Percentiles rank a stretch among this genome's conserved stretches.
Conservation (phyloP, 257 asterid species). For the Nicotiana sylvestris region DNA sequence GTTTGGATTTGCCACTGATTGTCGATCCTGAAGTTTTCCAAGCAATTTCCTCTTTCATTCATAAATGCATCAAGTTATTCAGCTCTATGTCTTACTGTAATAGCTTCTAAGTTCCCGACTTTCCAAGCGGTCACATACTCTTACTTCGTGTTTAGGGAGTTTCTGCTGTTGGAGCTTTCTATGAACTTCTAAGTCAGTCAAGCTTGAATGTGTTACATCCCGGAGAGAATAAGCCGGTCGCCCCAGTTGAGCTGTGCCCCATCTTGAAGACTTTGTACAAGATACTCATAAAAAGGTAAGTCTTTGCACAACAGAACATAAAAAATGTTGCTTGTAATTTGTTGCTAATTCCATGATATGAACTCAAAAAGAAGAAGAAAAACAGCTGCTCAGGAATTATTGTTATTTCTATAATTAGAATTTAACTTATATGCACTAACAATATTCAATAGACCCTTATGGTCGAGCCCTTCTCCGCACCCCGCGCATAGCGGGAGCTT, state of each 20-base stretch:
- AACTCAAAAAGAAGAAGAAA: neutral
- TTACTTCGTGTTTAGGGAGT: conserved; percentile 52
- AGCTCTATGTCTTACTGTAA: neutral
- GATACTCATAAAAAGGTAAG: conserved; percentile 63
- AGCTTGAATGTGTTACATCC: conserved; percentile 72
- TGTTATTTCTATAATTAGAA: neutral
- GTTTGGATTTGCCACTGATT: neutral
- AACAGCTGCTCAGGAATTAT: neutral
- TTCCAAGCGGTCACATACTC: neutral
- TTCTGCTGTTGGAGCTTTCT: conserved; percentile 87
- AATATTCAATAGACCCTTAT: too few species aligned
- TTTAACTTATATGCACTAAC: neutral
- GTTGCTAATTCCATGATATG: neutral
- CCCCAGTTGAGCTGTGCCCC: conserved; percentile 87
- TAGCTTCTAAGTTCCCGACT: neutral
- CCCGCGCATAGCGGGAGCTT: too few species aligned
- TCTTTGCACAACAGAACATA: neutral
- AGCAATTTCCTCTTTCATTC: neutral
- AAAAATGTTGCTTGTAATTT: neutral
- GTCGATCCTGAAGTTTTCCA: neutral
- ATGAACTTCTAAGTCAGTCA: conserved; percentile 71
- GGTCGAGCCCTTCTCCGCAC: too few species aligned
- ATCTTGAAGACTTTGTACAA: conserved; percentile 66
- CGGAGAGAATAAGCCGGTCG: conserved; percentile 62
- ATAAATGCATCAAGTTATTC: neutral